A percentile compares a stretch with the other conserved stretches of the same genome.
These are phyloP conservation scores for Cutaneotrichosporon curvatum DNA, from an alignment of 1,284 basidiomycete species.

Conservation along the genomic window DNA sequence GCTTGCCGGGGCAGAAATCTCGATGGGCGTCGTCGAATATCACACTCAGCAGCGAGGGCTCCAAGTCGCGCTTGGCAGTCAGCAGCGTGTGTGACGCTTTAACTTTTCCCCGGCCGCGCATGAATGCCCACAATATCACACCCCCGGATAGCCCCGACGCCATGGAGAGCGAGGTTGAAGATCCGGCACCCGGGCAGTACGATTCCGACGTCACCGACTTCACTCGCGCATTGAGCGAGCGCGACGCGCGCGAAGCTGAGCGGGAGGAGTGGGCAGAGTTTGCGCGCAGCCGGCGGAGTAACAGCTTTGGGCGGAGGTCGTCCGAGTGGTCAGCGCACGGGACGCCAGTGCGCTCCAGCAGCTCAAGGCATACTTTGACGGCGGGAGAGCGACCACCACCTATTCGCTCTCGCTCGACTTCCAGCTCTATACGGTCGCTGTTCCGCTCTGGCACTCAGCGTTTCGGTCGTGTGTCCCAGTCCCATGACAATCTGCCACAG, in stretches of 20 bases:
- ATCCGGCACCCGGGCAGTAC: too few species aligned
- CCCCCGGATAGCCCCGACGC: constrained; percentile 29
- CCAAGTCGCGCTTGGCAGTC: constrained; percentile 11
- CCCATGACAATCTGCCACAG: constrained; percentile 3
- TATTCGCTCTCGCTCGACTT: constrained; percentile 5
- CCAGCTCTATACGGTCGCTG: constrained; percentile 10
- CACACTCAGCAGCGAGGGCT: constrained; percentile 16
- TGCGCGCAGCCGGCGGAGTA: neutral
- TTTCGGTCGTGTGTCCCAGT: neutral
- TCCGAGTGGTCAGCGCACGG: constrained; percentile 2
- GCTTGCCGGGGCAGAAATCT: constrained; percentile 2
- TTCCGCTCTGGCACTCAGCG: constrained; percentile 1
- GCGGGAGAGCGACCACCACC: constrained; percentile 1
- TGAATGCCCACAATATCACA: constrained; percentile 35
- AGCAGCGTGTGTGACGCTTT: constrained; percentile 35
- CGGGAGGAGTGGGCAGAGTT: constrained; percentile 17
- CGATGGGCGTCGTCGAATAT: constrained; percentile 16
- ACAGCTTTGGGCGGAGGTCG: neutral
- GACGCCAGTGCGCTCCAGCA: constrained; percentile 2
- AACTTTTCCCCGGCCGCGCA: constrained; percentile 32
- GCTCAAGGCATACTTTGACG: neutral
- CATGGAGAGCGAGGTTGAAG: constrained; percentile 1
- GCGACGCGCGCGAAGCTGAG: constrained; percentile 13
- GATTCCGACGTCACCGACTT: constrained; percentile 7
- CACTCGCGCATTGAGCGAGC: constrained; percentile 3